Base-by-base conservation (phyloP, 75 land plant genomes). In the Pinus taeda region DNA sequence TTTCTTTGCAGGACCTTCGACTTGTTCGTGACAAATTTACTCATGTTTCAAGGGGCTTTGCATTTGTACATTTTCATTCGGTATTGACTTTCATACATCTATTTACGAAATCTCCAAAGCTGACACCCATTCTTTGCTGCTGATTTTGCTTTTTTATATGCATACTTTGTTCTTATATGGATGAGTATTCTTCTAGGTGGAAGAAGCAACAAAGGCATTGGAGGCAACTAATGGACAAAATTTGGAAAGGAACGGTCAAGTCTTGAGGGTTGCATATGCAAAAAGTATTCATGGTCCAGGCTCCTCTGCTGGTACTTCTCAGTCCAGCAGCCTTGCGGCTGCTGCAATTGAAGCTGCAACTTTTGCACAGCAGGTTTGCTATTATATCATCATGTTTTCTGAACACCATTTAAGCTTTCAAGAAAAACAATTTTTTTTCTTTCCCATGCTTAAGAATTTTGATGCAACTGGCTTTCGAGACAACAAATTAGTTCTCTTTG, bases 281-380 rank as follows among this genome's bases (percentile, higher is more conserved):
- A 97, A 95, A 76, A 97, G 98, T 81, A 85, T 92, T 60, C 87
- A 88, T 79, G 99, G 99, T 22, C 87, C 94, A 36, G 86, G 83
- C 63, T 82, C 91, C 56, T 86, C 84, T 53, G 88, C 83, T 42
- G 71, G 88, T 63, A 78, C 89, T 22, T 73, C 74, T 73, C 90
- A 89, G 39, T 88, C 95, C 49, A 93, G 93, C 70, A 83, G 91
- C 61, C 89, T 92, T 76, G 99, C 99, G 62, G 96, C n/a, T 74
- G 98, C 99, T 78, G 99, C 99, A 74, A 97, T 95, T 83, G 99
- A 93, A 81, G 98, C 99, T 42, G 98, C 99, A 39, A 77, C 98
- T 67, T 97, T 93, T 90, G 85, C 99, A 39, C 99, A 97, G 65
- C 99, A 97, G 92, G 99, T 90, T 45, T 37, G 5, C 2, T 74